Evolutionary conservation across 2,329 filamentous ascomycete genomes (phyloP).

Genomic region (Exophiala sideris): DNA sequence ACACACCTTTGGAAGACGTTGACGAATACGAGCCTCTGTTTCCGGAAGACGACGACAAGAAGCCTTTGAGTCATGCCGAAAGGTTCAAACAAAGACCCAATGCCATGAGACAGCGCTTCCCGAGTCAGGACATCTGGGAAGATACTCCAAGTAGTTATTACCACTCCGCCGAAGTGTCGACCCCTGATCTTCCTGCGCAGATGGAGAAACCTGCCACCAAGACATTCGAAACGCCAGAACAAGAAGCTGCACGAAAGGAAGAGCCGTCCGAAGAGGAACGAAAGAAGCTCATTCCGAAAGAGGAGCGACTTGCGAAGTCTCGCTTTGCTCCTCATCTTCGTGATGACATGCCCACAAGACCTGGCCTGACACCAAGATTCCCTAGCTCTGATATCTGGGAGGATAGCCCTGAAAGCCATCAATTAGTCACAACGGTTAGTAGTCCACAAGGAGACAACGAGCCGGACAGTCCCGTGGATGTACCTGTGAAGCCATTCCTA

Average conservation of each 20-base stretch:
- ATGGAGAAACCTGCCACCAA: conserved; percentile 34
- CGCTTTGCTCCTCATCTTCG: conserved; percentile 48
- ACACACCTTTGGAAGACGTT: conserved; percentile 77
- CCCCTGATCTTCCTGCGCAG: conserved; percentile 60
- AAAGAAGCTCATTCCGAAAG: conserved; percentile 37
- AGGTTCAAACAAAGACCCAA: conserved; percentile 55
- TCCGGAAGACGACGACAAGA: conserved; percentile 67
- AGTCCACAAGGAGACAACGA: conserved; percentile 51
- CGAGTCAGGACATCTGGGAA: conserved; percentile 96
- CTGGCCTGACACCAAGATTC: conserved; percentile 67
- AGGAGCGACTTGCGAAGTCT: conserved; percentile 32
- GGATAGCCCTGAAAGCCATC: conserved; percentile 79
- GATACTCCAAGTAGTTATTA: conserved; percentile 85
- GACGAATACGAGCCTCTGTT: conserved; percentile 96
- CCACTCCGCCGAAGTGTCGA: conserved; percentile 74
- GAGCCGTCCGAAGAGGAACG: conserved; percentile 40
- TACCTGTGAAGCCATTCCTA: conserved; percentile 30
- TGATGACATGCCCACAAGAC: conserved; percentile 48
- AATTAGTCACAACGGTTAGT: conserved; percentile 71
- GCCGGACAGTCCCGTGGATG: conserved; percentile 37
- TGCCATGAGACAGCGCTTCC: conserved; percentile 67
- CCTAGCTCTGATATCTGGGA: conserved; percentile 95
- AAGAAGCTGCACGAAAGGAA: conserved; percentile 45
- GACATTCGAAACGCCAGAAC: conserved; percentile 43
- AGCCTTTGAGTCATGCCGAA: conserved; percentile 51